phyloP scores from a whole-genome alignment of 441 rosid species.

The Hura crepitans region DNA sequence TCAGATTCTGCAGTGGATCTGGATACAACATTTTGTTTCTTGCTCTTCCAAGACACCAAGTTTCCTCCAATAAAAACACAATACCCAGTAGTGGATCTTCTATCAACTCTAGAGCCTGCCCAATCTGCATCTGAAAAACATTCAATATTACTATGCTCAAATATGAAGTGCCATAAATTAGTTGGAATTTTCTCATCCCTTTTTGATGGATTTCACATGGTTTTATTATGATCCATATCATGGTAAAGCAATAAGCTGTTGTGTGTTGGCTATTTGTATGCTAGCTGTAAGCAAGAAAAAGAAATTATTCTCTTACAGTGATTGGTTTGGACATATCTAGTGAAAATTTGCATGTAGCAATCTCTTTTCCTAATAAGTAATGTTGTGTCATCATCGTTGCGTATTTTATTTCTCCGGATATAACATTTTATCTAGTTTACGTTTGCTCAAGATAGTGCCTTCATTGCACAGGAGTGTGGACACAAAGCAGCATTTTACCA shows the following conservation, averaged over 20 bases:
- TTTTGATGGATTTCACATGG: not conserved
- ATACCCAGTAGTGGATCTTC: too few species aligned
- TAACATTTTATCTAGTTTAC: slow-evolving; percentile 8
- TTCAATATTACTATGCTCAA: too few species aligned
- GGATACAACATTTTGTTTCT: too few species aligned
- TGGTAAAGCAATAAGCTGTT: not conserved
- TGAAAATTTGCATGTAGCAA: not conserved
- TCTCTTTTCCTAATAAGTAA: not conserved
- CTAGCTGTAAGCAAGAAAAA: not conserved
- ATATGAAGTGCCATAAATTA: not conserved
- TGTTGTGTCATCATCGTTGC: not conserved
- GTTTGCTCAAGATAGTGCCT: slow-evolving; percentile 24
- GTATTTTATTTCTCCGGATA: not conserved
- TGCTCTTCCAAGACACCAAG: too few species aligned
- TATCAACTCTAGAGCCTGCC: too few species aligned
- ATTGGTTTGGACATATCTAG: not conserved
- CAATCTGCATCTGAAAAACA: too few species aligned
- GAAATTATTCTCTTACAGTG: not conserved
- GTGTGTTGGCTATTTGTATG: not conserved
- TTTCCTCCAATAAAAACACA: too few species aligned
- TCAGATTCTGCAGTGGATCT: too few species aligned
- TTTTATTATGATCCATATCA: not conserved
- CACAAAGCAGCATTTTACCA: slow-evolving; percentile 97
- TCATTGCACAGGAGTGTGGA: slow-evolving; percentile 58
- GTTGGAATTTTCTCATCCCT: not conserved